Base-by-base conservation (phyloP, 2,329 filamentous ascomycete species). In the Leptosphaerulina australis region DNA sequence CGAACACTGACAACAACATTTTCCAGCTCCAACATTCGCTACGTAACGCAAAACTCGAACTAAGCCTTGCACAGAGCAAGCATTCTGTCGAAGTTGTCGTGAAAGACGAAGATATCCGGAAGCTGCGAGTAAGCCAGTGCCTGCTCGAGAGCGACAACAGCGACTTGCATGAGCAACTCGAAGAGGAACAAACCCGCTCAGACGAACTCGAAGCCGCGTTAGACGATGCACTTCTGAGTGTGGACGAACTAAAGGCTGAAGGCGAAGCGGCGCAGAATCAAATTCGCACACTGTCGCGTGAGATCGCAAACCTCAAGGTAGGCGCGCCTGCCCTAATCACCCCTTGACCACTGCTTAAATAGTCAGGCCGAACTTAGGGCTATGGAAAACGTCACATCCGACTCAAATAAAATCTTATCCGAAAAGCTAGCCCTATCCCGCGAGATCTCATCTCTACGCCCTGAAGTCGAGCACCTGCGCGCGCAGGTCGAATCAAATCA, bases 121-220 rank as follows among this genome's bases (percentile, higher is more conserved):
- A 86, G 57, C 74, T 91, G 43, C 84, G 84, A 59, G 59, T 71
- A 20, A 79, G 93, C 53, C 83, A 86, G 55, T 79, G 86, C 45
- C 75, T 92, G 44, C 74, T 91, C n/a, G 77, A 86, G 55, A 85
- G 92, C 58, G 88, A 95, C 56, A 90, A 87, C 56, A 82, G 86
- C 37, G 79, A 83, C 8, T 73, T 96, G 21, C 82, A 84, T 57
- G 81, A 85, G 34, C 80, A 87, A 56, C 70, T 92, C 14, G 73
- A 78, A 3, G 75, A 83, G 29, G 82, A 83, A 58, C 83, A 88
- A 41, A 78, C 83, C 41, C 80, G 83, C 33, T 80, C 87, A 40
- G 81, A 83, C 56, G 71, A 77, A 28, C 66, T 87, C 22, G 78
- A 81, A 56, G 72, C 74, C 50, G 70, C 78, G 3, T 74, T 80